phyloP scores from a whole-genome alignment of 1,284 basidiomycete genomes.

The Hypsizygus ulmarius region DNA sequence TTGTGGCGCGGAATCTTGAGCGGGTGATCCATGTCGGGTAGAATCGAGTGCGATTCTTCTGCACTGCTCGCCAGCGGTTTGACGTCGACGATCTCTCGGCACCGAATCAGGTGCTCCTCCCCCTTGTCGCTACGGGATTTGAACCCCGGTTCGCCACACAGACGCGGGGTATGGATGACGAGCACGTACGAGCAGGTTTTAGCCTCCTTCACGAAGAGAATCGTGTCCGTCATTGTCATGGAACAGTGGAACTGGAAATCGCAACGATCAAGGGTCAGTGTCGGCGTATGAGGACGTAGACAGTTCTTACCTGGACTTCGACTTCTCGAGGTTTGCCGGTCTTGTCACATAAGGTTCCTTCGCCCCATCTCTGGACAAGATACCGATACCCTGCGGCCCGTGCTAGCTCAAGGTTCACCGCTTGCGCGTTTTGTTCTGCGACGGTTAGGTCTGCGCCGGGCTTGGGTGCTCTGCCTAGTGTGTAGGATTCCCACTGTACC shows the following conservation, averaged over 20 bases:
- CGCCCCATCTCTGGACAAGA: constrained; percentile 87
- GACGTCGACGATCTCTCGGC: constrained; percentile 64
- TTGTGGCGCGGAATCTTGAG: constrained; percentile 47
- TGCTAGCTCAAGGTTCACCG: constrained; percentile 70
- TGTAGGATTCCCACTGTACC: constrained; percentile 76
- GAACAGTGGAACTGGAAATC: constrained; percentile 84
- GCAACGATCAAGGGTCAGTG: constrained; percentile 4
- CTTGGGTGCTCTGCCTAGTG: constrained; percentile 70
- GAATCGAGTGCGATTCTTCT: constrained; percentile 28
- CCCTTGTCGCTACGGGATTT: constrained; percentile 65
- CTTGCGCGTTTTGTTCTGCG: constrained; percentile 60
- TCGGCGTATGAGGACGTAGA: constrained; percentile 11
- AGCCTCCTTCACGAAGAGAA: constrained; percentile 89
- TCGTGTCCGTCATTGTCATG: constrained; percentile 82
- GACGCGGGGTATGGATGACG: constrained; percentile 87
- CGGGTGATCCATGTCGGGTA: constrained; percentile 56
- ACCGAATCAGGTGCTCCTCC: constrained; percentile 69
- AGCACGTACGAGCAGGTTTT: constrained; percentile 89
- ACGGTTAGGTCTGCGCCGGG: constrained; percentile 64
- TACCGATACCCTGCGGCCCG: constrained; percentile 80
- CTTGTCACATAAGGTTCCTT: constrained; percentile 90
- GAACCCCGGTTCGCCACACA: constrained; percentile 91
- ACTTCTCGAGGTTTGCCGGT: constrained; percentile 81
- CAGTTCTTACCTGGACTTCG: constrained; percentile 76
- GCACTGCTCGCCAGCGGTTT: constrained; percentile 17